Evolutionary conservation across 345 rosid genomes (phyloP), one percentile per base, ranked within the genome.

Genomic region (Stellera chamaejasme): DNA sequence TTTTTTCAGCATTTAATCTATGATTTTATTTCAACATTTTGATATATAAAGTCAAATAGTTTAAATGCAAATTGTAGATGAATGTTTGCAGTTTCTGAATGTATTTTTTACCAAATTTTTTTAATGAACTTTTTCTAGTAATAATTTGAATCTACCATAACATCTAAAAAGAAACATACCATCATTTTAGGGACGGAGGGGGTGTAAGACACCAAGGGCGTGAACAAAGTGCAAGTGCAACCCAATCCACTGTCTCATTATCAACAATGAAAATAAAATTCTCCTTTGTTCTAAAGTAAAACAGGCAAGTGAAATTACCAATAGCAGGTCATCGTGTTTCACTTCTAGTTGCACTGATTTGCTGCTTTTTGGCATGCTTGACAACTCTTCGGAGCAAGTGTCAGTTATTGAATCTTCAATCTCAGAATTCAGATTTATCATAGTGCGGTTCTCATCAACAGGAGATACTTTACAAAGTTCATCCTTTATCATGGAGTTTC

Each of bases 381-480:
- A 49, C 63, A 49, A 45, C 14, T 49, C 59, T 28, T 58, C 59
- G 51, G 65, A 64, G 39, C 39, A 32, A 2, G 39, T 8, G 47
- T 71, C 74, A 26, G 56, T 39, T 51, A 42, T 48, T 42, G 64
- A 64, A 50, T 61, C 71, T 27, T 63, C 76, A 59, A 52, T 46
- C 61, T 62, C 60, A 45, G 57, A 62, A 44, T 59, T 60, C 13
- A 57, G 60, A 8, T 50, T 60, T 28, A 47, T 58, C 55, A 65
- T 66, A 47, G 45, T 60, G 47, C 41, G 57, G 50, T 60, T 45
- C 55, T 55, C 63, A 55, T 66, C 69, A 27, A 64, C 45, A 48
- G 58, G 50, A 59, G 68, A 64, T 50, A 45, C 69, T 68, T 73
- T 69, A 44, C 58, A 36, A 39, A 60, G 64, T 50, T 68, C 78